phyloP scores from a whole-genome alignment of 1,284 basidiomycete species.

The Cystobasidiaceae sp. region DNA sequence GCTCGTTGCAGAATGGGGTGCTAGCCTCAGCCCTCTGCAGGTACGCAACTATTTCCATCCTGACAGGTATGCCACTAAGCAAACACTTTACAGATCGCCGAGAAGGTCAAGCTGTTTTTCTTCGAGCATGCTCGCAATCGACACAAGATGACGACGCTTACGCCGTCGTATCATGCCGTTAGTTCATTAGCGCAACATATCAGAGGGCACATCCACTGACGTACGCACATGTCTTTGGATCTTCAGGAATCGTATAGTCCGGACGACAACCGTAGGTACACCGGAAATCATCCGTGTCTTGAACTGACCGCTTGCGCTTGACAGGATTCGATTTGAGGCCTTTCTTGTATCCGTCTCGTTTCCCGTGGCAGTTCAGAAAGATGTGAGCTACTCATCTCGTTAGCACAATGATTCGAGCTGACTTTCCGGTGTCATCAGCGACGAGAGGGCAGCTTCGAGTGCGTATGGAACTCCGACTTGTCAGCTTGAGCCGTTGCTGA shows the following conservation, averaged over 20 bases:
- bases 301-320: conserved; percentile 18
- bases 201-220: conserved; percentile 56
- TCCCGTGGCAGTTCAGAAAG: conserved; percentile 93
- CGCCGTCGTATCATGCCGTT: conserved; percentile 92
- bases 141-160: conserved; percentile 99
- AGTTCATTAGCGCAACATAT: not conserved
- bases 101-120: conserved; percentile 96
- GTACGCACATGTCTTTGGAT: not conserved
- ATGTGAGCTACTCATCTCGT: conserved; percentile 51
- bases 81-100: conserved; percentile 64
- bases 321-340: conserved; percentile 89
- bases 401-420: not conserved
- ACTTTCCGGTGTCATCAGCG: not conserved
- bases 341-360: conserved; percentile 89
- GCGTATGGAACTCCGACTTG: not conserved
- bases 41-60: conserved; percentile 56
- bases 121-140: conserved; percentile 94
- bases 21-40: conserved; percentile 64
- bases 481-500: not conserved
- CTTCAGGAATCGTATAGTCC: conserved; percentile 85
- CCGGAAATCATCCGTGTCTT: conserved; percentile 1
- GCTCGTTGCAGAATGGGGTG: conserved; percentile 85
- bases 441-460: conserved; percentile 25
- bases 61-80: conserved; percentile 42
- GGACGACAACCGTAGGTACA: conserved; percentile 79